Evolutionary conservation across 2,329 filamentous ascomycete species (phyloP).

Genomic region (Trichoderma citrinoviride): DNA sequence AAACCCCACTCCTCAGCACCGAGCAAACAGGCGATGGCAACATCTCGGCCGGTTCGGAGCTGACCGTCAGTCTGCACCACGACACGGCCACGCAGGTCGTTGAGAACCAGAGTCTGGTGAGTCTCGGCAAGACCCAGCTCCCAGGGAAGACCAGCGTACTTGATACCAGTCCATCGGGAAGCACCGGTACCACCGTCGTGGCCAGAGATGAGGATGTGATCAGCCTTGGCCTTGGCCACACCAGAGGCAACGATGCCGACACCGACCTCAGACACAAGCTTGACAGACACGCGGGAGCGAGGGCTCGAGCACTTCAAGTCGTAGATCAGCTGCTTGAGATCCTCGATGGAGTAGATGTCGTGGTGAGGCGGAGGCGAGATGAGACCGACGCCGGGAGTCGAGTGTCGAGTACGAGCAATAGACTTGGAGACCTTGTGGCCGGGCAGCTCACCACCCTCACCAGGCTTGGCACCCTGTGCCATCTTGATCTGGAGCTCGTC

Average conservation of each 20-base stretch:
- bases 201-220: constrained; percentile 94
- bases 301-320: constrained; percentile 96
- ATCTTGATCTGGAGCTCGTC: constrained; percentile 99
- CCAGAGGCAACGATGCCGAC: constrained; percentile 96
- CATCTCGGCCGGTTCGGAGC: constrained; percentile 85
- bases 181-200: constrained; percentile 97
- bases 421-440: constrained; percentile 95
- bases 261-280: constrained; percentile 95
- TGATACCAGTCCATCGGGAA: constrained; percentile 97
- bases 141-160: constrained; percentile 96
- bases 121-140: constrained; percentile 95
- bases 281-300: constrained; percentile 87
- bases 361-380: constrained; percentile 96
- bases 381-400: constrained; percentile 90
- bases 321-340: constrained; percentile 96
- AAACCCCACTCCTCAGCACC: constrained; percentile 99
- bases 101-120: constrained; percentile 92
- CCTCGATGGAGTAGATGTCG: constrained; percentile 98
- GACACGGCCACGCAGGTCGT: constrained; percentile 91
- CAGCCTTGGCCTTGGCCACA: constrained; percentile 95
- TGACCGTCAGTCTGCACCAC: constrained; percentile 97
- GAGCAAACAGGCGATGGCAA: constrained; percentile 89
- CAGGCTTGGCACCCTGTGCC: constrained; percentile 96
- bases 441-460: constrained; percentile 94
- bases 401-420: constrained; percentile 92